A percentile compares a stretch with the other conserved stretches of the same genome.
phyloP scores from a whole-genome alignment of 2,329 filamentous ascomycete species.

The Cytospora piceicola region DNA sequence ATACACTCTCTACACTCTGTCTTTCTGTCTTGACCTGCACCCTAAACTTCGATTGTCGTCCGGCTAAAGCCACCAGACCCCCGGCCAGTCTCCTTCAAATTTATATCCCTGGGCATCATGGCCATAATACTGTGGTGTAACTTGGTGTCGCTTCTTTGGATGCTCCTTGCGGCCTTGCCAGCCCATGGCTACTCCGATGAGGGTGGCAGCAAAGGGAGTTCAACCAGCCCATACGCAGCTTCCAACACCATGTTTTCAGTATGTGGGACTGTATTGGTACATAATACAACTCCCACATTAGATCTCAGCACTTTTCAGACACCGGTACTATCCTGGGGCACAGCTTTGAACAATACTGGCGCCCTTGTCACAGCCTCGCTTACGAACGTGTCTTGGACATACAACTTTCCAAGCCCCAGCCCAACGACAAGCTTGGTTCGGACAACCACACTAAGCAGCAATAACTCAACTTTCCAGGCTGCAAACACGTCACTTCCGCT shows the following conservation, averaged over 20 bases:
- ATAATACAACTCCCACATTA: neutral
- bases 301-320: neutral
- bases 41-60: too few species aligned
- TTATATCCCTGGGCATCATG: neutral
- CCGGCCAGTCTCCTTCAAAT: neutral
- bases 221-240: neutral
- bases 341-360: neutral
- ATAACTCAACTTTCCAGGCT: neutral
- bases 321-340: neutral
- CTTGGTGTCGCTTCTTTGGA: neutral
- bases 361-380: neutral
- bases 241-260: neutral
- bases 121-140: neutral
- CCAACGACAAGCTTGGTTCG: neutral
- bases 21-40: too few species aligned
- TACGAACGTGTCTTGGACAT: neutral
- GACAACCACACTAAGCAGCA: neutral
- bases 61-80: neutral
- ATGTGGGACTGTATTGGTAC: neutral
- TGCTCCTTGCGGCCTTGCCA: neutral
- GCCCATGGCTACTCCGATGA: neutral
- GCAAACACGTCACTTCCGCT: neutral
- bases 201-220: neutral
- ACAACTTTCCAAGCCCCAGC: neutral
- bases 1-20: too few species aligned